Evolutionary conservation across 139 green algal species (phyloP), one percentile per base, ranked within the genome.

Genomic region (Tetradesmus obliquus): DNA sequence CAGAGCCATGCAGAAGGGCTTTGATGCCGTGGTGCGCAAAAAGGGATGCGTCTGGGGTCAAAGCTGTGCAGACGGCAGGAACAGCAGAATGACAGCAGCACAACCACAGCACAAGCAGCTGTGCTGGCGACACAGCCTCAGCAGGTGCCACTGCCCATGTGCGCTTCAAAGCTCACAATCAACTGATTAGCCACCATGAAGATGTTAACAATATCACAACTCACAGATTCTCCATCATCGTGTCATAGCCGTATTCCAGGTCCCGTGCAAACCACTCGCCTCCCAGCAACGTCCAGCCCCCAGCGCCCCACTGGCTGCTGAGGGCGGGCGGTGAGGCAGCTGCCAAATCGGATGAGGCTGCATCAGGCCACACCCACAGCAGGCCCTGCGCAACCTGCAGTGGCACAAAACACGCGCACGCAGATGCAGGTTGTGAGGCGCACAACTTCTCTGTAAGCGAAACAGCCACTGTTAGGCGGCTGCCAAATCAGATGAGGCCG

Each of bases 151-250:
- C 10, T 9, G 32, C 32, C 32, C 12, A 12, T 13, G 13, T 12
- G 62, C 62, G 62, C 62, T 72, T 72, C 62, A 12, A 72, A 2
- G 13, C 62, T 20, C 62, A 72, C 62, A 15, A 12, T 20, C 62
- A 72, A 12, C 10, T 1, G 10, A 72, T 12, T 13, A 72, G 1
- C 62, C 12, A 72, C 62, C 12, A 12, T 72, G 62, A 72, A 0
- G 13, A 72, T 12, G 10, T 72, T 72, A 12, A 72, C 62, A 20
- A 15, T 13, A 12, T 20, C 32, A 45, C 32, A 45, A 72, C 86
- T 90, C 76, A 57, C 76, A 96, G 24, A 90, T 96, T 96, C 55
- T 96, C 94, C 74, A 96, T 89, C 22, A 96, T 80, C 13, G 92
- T 96, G 51, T 96, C 94, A 60, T 80, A 94, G 58, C 93, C 92